Percentiles rank a stretch among this genome's conserved stretches.
phyloP scores from a whole-genome alignment of 2,329 filamentous ascomycete genomes.

The Teratosphaeria zuluensis region DNA sequence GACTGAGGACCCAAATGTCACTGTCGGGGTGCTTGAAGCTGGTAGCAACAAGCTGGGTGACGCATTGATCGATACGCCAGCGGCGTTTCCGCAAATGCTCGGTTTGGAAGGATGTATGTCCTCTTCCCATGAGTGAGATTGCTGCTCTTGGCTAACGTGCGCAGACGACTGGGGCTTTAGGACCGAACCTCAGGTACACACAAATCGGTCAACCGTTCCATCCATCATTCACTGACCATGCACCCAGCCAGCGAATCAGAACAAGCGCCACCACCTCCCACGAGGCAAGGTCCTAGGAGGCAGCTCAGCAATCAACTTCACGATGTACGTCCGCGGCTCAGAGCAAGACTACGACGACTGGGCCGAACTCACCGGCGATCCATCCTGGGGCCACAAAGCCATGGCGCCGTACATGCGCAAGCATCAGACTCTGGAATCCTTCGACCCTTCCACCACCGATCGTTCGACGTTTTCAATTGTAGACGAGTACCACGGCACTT shows the following conservation, averaged over 20 bases:
- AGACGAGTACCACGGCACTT: constrained; percentile 17
- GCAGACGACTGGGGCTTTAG: constrained; percentile 8
- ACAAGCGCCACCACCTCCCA: constrained; percentile 23
- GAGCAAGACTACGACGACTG: constrained; percentile 29
- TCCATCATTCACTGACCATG: background rate
- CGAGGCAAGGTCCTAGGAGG: constrained; percentile 17
- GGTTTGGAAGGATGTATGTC: background rate
- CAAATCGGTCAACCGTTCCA: background rate
- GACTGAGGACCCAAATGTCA: constrained; percentile 21
- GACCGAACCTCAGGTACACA: constrained; percentile 6
- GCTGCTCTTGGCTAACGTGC: constrained; percentile 1
- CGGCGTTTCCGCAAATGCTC: background rate
- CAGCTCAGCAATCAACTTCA: constrained; percentile 30
- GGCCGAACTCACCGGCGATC: constrained; percentile 10
- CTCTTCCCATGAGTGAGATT: background rate
- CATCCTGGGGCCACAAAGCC: constrained; percentile 21
- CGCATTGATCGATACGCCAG: constrained; percentile 7
- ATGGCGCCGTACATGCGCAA: constrained; percentile 23
- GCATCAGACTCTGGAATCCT: constrained; percentile 21
- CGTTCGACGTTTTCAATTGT: background rate
- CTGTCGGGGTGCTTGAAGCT: constrained; percentile 25
- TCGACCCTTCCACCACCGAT: constrained; percentile 4
- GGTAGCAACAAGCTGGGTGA: constrained; percentile 15
- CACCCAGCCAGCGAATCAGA: constrained; percentile 9
- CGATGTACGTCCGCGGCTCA: constrained; percentile 24